Percentiles rank a stretch among this genome's conserved stretches.
Conservation (phyloP, 2,329 filamentous ascomycete genomes). For the Alternaria panax region DNA sequence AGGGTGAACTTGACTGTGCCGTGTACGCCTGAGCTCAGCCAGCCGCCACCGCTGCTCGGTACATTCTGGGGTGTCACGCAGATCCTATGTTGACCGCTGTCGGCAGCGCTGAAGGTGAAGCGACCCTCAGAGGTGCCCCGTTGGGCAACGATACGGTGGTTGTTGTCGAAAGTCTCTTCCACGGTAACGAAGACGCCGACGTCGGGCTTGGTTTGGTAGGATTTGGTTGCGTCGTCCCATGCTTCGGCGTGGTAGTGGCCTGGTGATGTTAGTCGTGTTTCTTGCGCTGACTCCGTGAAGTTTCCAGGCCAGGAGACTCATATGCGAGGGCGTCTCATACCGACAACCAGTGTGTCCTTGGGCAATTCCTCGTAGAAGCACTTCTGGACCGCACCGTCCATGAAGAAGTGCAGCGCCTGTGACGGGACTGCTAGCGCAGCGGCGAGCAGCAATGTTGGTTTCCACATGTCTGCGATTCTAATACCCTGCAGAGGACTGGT, state of each 20-base stretch:
- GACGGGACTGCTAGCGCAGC: slow-evolving; percentile 68
- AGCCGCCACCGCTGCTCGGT: slow-evolving; percentile 70
- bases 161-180: slow-evolving; percentile 96
- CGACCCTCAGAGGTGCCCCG: slow-evolving; percentile 77
- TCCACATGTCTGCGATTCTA: slow-evolving; percentile 41
- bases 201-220: slow-evolving; percentile 76
- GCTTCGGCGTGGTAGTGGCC: slow-evolving; percentile 88
- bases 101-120: slow-evolving; percentile 95
- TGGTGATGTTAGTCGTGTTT: slow-evolving; percentile 40
- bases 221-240: slow-evolving; percentile 73
- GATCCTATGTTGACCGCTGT: slow-evolving; percentile 93
- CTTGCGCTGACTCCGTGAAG: neutral
- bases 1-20: slow-evolving; percentile 84
- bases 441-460: slow-evolving; percentile 67
- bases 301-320: neutral
- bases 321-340: slow-evolving; percentile 53
- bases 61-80: slow-evolving; percentile 89
- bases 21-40: slow-evolving; percentile 72
- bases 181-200: slow-evolving; percentile 90
- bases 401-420: slow-evolving; percentile 93
- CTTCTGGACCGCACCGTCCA: slow-evolving; percentile 84
- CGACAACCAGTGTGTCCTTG: slow-evolving; percentile 95
- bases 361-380: slow-evolving; percentile 99
- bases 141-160: slow-evolving; percentile 94
- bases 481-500: slow-evolving; percentile 30